Base-by-base conservation (phyloP, 441 rosid genomes). In the Gossypium aridum region DNA sequence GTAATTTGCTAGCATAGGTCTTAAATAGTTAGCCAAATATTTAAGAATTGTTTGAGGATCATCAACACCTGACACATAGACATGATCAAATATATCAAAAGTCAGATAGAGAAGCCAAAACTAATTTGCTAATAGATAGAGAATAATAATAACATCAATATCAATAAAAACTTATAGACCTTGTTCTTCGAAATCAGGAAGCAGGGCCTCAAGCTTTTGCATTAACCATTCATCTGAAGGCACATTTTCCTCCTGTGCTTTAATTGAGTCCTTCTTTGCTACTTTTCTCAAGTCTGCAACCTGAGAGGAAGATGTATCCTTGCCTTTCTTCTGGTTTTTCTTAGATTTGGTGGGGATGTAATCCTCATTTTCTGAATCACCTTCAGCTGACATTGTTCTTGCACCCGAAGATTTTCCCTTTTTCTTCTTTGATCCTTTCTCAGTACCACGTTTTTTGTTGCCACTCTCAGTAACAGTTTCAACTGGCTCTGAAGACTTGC, bases 121-220 rank as follows among this genome's bases (percentile, higher is more conserved):
- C 47, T 66, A 25, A 59, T 69, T 19, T 59, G 73, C 57, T 61
- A 28, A 79, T 53, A 51, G 23, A 79, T 68, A 59, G 61, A 71
- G 34, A 80, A 43, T 9, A 43, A 43, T 43, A 23, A 59, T 59
- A 59, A 59, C 31, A 57, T 20, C n/a, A 59, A 51, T 16, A 53
- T 14, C 20, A 53, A 45, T 23, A 56, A 19, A n/a, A 31, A 16
- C 47, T 53, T 37, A 53, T 81, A 31, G 74, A 91, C 99, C 97
- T 82, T 90, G 97, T 77, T 91, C 97, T 71, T 90, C 98, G 80
- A 92, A 91, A 68, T 93, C 97, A 74, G 97, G 94, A 76, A 87
- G 83, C 71, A 81, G 81, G 28, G 75, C 67, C 34, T 81, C 77
- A 66, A 93, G 86, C 88, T 87, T 90, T 80, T 89, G 87, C 79